Percentiles rank a stretch among this genome's conserved stretches.
Conservation (phyloP, 202 grass and related monocot genomes). For the Carex arenaria region DNA sequence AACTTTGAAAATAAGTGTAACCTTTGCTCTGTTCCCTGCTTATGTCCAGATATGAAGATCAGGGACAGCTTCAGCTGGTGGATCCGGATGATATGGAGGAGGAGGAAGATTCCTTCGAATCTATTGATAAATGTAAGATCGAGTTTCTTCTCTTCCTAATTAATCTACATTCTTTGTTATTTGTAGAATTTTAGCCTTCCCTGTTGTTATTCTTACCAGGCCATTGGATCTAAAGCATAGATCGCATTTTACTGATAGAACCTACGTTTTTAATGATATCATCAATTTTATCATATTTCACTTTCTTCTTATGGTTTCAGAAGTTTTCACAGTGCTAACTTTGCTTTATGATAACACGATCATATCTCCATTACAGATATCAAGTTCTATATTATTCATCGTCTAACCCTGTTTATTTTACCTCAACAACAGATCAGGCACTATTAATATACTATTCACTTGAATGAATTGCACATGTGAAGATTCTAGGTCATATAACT, state of each 20-base stretch:
- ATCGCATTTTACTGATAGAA: neutral
- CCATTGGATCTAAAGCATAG: neutral
- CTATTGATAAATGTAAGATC: constrained; percentile 79
- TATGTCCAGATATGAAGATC: constrained; percentile 55
- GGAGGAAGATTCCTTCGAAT: constrained; percentile 84
- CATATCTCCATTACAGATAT: neutral
- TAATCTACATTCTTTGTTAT: neutral
- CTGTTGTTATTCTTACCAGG: neutral
- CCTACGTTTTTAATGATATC: neutral
- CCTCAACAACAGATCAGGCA: neutral
- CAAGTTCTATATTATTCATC: neutral
- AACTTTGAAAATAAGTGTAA: neutral
- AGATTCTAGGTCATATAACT: neutral
- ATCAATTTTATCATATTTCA: neutral
- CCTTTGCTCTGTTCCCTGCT: neutral
- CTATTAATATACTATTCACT: neutral
- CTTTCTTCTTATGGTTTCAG: neutral
- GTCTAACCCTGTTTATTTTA: neutral
- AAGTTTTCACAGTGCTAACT: neutral
- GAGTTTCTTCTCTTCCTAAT: constrained; percentile 3
- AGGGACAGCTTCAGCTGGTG: constrained; percentile 85
- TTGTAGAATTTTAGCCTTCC: neutral
- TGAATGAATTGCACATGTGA: neutral
- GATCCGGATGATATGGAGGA: constrained; percentile 57
- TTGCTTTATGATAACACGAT: neutral